These are phyloP conservation scores for Zygosaccharomyces bisporus DNA, from an alignment of 805 yeast species.

Conservation along the genomic window DNA sequence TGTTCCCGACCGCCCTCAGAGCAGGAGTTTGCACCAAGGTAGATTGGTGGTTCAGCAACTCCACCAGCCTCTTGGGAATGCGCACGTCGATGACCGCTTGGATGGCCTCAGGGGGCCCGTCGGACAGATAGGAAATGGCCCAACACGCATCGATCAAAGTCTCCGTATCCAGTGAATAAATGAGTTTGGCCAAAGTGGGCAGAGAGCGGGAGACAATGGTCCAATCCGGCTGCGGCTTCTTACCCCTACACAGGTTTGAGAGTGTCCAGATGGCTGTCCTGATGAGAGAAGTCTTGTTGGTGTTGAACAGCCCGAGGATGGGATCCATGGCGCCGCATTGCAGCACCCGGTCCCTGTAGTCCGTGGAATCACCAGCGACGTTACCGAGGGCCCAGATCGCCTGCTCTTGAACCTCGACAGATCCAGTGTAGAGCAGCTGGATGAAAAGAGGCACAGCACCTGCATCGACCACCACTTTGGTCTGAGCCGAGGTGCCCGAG, in stretches of 20 bases:
- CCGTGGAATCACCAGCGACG: slow-evolving; percentile 95
- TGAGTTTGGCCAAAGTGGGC: slow-evolving; percentile 87
- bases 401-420: slow-evolving; percentile 93
- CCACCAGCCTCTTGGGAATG: slow-evolving; percentile 91
- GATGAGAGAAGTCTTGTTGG: slow-evolving; percentile 81
- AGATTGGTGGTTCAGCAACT: slow-evolving; percentile 77
- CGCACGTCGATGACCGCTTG: slow-evolving; percentile 97
- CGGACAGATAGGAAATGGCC: slow-evolving; percentile 94
- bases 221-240: slow-evolving; percentile 97
- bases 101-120: slow-evolving; percentile 88
- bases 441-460: slow-evolving; percentile 94
- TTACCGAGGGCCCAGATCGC: slow-evolving; percentile 99
- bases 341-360: slow-evolving; percentile 85
- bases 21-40: slow-evolving; percentile 95
- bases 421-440: slow-evolving; percentile 69
- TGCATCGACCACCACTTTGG: slow-evolving; percentile 83
- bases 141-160: slow-evolving; percentile 96
- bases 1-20: slow-evolving; percentile 93
- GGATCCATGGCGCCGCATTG: slow-evolving; percentile 86
- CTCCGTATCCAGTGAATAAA: slow-evolving; percentile 87
- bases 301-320: slow-evolving; percentile 69
- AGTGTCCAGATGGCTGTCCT: slow-evolving; percentile 98
- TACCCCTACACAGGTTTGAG: slow-evolving; percentile 94
- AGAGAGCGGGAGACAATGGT: slow-evolving; percentile 75
- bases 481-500: slow-evolving; percentile 86